Evolutionary conservation across 2,329 filamentous ascomycete species (phyloP), one percentile per base, ranked within the genome.

Genomic region (Furcasterigmium sp.): DNA sequence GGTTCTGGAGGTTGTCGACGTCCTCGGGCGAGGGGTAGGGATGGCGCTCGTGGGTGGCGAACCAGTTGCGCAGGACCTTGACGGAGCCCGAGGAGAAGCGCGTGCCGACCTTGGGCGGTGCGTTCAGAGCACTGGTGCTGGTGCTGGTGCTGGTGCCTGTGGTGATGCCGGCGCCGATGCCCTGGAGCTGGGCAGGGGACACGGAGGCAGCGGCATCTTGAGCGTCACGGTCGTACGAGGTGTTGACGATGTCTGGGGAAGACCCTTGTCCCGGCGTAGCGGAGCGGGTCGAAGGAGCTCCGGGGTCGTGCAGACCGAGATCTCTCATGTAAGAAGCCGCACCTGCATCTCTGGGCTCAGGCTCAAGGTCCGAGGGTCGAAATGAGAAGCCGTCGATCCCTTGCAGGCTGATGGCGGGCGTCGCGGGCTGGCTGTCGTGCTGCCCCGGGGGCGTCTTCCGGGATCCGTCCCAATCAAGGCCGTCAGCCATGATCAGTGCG

Each of bases 1-100:
- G 65, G 20, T 67, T 60, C 52, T 78, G 75, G 37, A 86, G 62
- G 21, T 71, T 64, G 36, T 79, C 75, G 50, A 82, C 83, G 50
- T 85, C 78, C 38, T 77, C 69, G 36, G 85, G 80, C 8, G 71
- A 81, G 3, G 82, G 82, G 54, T 86, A 86, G 1, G 82, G 82
- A 52, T 84, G 76, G 17, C 76, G 67, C 39, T 70, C 66, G 56
- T 86, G 80, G 26, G 71, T 69, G 5, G 77, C 68, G 37, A 85
- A 70, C 82, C 82, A 86, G 40, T 73, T 69, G 55, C 82, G 82
- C 43, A 86, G 58, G 8, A 79, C 66, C 49, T 76, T 80, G 43
- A 49, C 38, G 11, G 45, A 32, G 34, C 45, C 35, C 13, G 47
- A 47, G 9, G 45, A 45, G 17, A 49, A 49, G 18, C 47, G 45